phyloP scores from a whole-genome alignment of 2,329 filamentous ascomycete species.

The Alternaria dauci region DNA sequence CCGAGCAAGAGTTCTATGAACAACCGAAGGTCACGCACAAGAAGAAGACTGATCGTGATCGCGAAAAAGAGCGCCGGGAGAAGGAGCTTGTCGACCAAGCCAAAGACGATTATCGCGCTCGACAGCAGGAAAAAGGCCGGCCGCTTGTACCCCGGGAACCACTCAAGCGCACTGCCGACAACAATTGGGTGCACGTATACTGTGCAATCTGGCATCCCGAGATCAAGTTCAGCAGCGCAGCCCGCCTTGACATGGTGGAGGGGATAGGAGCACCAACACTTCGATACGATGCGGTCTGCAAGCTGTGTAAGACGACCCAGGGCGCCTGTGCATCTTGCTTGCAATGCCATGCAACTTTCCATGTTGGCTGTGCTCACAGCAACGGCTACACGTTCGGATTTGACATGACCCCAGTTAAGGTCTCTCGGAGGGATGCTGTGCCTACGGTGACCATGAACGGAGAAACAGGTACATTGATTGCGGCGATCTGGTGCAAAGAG shows the following conservation, averaged over 20 bases:
- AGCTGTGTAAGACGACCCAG: conserved; percentile 76
- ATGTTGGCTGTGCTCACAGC: conserved; percentile 90
- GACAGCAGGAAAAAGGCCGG: conserved; percentile 83
- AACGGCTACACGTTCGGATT: conserved; percentile 86
- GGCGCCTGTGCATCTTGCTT: conserved; percentile 88
- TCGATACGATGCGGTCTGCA: conserved; percentile 80
- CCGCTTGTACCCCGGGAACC: conserved; percentile 87
- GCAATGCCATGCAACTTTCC: conserved; percentile 75
- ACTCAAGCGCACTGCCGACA: conserved; percentile 90
- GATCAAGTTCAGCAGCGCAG: conserved; percentile 88
- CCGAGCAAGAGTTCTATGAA: conserved; percentile 84
- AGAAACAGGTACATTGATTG: conserved; percentile 84
- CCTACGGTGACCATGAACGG: conserved; percentile 81
- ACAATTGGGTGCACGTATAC: conserved; percentile 97
- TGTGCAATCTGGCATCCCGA: conserved; percentile 93
- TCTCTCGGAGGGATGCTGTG: conserved; percentile 81
- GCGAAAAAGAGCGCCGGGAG: conserved; percentile 86
- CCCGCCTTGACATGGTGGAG: conserved; percentile 83
- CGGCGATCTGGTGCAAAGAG: conserved; percentile 89
- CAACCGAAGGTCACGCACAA: conserved; percentile 78
- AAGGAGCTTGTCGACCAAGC: conserved; percentile 82
- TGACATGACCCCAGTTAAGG: conserved; percentile 88
- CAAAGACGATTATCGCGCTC: conserved; percentile 81
- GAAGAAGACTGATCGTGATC: conserved; percentile 92
- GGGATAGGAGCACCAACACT: conserved; percentile 80